Conservation (phyloP, 176 grass and related monocot species). For the Zizania latifolia region DNA sequence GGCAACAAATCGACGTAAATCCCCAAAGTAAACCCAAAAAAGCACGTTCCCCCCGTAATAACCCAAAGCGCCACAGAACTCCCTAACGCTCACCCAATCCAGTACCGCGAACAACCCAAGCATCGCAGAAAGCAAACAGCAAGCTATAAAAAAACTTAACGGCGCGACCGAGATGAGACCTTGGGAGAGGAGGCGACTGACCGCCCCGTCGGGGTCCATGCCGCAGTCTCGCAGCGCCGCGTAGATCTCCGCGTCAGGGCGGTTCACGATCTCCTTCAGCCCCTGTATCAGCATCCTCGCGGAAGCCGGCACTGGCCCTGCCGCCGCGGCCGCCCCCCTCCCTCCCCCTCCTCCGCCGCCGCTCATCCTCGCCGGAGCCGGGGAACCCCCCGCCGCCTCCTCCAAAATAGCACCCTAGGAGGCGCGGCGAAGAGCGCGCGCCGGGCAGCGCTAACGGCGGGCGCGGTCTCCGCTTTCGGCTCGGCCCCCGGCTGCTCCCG, state of each 20-base stretch:
- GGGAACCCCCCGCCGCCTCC: conserved; percentile 21
- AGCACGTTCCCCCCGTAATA: neutral
- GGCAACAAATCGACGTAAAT: conserved; percentile 27
- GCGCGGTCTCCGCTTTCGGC: conserved; percentile 21
- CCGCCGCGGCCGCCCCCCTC: neutral
- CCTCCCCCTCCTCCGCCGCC: conserved; percentile 6
- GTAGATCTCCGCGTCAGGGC: conserved; percentile 94
- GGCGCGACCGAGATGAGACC: conserved; percentile 40
- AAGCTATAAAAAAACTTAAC: neutral
- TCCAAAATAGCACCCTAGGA: conserved; percentile 19
- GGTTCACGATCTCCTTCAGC: conserved; percentile 96
- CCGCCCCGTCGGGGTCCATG: conserved; percentile 92
- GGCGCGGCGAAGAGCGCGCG: conserved; percentile 4
- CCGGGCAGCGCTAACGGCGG: neutral
- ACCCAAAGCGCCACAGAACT: neutral
- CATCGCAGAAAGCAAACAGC: neutral
- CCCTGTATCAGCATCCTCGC: conserved; percentile 86
- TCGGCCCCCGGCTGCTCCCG: conserved; percentile 11
- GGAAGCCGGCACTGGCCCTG: conserved; percentile 53
- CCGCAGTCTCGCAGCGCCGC: conserved; percentile 84
- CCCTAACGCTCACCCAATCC: neutral
- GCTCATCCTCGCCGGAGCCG: conserved; percentile 38
- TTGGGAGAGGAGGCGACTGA: conserved; percentile 91
- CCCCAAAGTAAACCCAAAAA: neutral
- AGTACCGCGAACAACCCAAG: neutral